Evolutionary conservation across 2,329 filamentous ascomycete species (phyloP), one percentile per base, ranked within the genome.

Genomic region (Purpureocillium takamizusanense): DNA sequence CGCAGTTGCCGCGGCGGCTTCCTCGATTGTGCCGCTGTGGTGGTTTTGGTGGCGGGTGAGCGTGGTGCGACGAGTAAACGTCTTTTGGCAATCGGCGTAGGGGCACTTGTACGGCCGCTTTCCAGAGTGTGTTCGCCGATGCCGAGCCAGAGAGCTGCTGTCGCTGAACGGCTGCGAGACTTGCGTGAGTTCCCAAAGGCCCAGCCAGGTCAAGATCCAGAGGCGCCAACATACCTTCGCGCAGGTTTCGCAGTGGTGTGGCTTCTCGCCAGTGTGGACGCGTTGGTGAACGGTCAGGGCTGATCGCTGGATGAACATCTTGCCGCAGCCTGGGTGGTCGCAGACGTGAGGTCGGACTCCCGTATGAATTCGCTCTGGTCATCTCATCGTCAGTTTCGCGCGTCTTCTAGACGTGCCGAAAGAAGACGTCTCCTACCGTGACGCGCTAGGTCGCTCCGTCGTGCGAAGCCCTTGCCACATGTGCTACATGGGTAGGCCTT

Each of bases 81-180:
- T 97, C 74, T 97, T 97, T 57, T 97, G 89, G 62, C 92, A 98
- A 60, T 95, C 89, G 42, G 88, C 89, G 53, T 92, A 97, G 1
- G 89, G 89, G 64, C 92, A 98, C 62, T 95, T 95, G 70, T 97
- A 98, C 2, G 92, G 92, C 36, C 92, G 76, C 64, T 92, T 95
- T 42, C 92, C 92, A 4, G 87, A 94, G 58, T 98, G 92, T 43
- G 95, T 97, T 47, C 92, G 80, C 42, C 92, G 81, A 64, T 98
- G 92, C 39, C 92, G 78, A 12, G 92, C 92, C 16, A 98, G 70
- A 14, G 90, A 97, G 54, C 87, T 95, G 34, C 87, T 94, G 59
- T 98, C 92, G 55, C 89, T 95, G 55, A 98, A 98, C 10, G 87
- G 87, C 89, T 95, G 25, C 31, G 54, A 27, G 42, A 11, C 13